Evolutionary conservation across 2,329 filamentous ascomycete species (phyloP).

Genomic region (Colletotrichum noveboracense): DNA sequence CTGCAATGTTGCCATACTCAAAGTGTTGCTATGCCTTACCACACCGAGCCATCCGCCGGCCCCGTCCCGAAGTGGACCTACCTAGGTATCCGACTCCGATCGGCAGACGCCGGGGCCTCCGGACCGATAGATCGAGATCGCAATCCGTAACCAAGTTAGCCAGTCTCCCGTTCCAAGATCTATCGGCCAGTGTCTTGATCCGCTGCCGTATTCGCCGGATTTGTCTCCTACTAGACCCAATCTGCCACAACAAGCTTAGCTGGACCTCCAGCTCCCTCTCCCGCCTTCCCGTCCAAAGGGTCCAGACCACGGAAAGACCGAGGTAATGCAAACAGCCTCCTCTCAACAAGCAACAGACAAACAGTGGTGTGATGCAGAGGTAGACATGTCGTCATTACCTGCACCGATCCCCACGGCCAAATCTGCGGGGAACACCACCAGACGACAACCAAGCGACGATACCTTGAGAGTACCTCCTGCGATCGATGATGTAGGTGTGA

Average conservation of each 20-base stretch:
- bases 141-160: background rate
- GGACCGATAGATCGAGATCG: background rate
- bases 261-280: background rate
- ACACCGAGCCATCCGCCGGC: background rate
- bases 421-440: background rate
- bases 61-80: background rate
- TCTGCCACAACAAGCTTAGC: background rate
- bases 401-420: background rate
- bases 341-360: background rate
- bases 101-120: background rate
- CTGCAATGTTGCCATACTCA: no score
- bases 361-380: background rate
- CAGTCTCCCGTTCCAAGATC: background rate
- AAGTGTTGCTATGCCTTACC: background rate
- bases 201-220: no score
- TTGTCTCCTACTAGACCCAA: background rate
- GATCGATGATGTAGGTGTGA: conserved; percentile 23
- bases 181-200: background rate
- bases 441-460: background rate
- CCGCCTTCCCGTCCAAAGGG: background rate
- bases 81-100: no score
- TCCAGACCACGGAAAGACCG: background rate
- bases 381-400: conserved; percentile 10
- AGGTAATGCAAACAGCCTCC: background rate
- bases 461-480: background rate